Percentiles rank a stretch among this genome's conserved stretches.
These are phyloP conservation scores for Lantana camara DNA, from an alignment of 257 asterid species.

Conservation along the genomic window DNA sequence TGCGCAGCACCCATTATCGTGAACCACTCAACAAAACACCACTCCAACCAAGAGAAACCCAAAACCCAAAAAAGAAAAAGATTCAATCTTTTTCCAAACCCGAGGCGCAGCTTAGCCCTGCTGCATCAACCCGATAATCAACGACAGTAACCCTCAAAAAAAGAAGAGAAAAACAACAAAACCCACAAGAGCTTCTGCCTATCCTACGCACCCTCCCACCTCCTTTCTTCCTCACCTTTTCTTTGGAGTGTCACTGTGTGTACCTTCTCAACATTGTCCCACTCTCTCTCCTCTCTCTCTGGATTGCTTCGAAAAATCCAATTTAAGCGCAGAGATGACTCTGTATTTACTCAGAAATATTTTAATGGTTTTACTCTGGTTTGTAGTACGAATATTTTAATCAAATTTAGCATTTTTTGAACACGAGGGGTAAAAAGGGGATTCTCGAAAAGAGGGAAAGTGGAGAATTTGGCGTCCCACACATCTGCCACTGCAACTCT, in stretches of 20 bases:
- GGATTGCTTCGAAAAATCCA: conserved; percentile 43
- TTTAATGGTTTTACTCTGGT: not conserved
- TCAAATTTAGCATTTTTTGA: conserved; percentile 20
- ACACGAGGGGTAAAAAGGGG: conserved; percentile 39
- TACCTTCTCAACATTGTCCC: conserved; percentile 27
- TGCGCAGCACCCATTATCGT: conserved; percentile 38
- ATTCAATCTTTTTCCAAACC: conserved; percentile 24
- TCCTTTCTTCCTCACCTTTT: not conserved
- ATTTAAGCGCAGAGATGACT: conserved; percentile 37
- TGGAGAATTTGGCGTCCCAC: conserved; percentile 34
- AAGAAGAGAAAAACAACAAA: not conserved
- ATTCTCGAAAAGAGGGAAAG: conserved; percentile 23
- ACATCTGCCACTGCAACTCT: conserved; percentile 23
- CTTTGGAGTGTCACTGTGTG: conserved; percentile 15
- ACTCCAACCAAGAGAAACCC: conserved; percentile 18
- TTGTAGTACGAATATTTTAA: not conserved
- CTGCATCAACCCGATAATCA: conserved; percentile 30
- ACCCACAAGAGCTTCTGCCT: conserved; percentile 21
- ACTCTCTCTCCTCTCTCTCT: conserved; percentile 20
- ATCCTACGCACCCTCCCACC: conserved; percentile 38
- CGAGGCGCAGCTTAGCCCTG: conserved; percentile 27
- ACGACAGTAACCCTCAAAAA: conserved; percentile 1
- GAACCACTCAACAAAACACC: not conserved
- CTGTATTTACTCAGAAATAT: conserved; percentile 25
- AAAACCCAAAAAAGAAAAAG: conserved; percentile 20